Conservation (phyloP, 1,139 yeast genomes). For the Lodderomyces oxycetoniae region DNA sequence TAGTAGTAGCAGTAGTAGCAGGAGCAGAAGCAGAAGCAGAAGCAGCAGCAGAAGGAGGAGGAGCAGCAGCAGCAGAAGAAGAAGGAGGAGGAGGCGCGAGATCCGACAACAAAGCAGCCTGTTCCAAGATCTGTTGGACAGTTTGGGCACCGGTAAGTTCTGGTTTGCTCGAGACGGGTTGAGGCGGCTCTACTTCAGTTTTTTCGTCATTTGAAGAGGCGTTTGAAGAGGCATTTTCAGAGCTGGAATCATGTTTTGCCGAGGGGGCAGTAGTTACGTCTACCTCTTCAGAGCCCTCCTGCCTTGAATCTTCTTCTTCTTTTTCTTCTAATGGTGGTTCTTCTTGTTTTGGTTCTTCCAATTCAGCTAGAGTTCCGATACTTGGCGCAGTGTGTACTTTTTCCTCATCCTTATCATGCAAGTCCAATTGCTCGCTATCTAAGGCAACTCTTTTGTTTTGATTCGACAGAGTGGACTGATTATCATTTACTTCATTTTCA, state of each 20-base stretch:
- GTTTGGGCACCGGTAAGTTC: not conserved
- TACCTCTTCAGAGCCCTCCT: not conserved
- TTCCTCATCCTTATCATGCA: slow-evolving; percentile 32
- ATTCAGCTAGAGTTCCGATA: slow-evolving; percentile 11
- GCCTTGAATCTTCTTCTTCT: not conserved
- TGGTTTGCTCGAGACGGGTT: not conserved
- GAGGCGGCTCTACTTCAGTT: not conserved
- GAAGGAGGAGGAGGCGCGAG: not conserved
- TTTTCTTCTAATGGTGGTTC: slow-evolving; percentile 1
- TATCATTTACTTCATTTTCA: slow-evolving; percentile 1
- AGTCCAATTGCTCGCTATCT: slow-evolving; percentile 48
- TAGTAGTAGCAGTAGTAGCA: not conserved
- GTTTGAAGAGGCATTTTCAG: too few species aligned
- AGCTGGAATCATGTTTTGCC: too few species aligned
- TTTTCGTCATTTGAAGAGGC: slow-evolving; percentile 2
- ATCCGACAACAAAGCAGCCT: slow-evolving; percentile 3
- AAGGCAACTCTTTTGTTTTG: slow-evolving; percentile 67
- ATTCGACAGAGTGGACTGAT: slow-evolving; percentile 1
- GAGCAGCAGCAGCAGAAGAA: not conserved
- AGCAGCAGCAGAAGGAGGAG: not conserved
- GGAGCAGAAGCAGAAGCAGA: slow-evolving; percentile 1
- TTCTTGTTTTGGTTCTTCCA: not conserved
- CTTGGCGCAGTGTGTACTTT: slow-evolving; percentile 39
- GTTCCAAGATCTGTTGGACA: slow-evolving; percentile 4
- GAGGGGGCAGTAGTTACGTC: too few species aligned